Evolutionary conservation across 164 flowering plant species (phyloP), one percentile per base, ranked within the genome.

Genomic region (Warburgia ugandensis): DNA sequence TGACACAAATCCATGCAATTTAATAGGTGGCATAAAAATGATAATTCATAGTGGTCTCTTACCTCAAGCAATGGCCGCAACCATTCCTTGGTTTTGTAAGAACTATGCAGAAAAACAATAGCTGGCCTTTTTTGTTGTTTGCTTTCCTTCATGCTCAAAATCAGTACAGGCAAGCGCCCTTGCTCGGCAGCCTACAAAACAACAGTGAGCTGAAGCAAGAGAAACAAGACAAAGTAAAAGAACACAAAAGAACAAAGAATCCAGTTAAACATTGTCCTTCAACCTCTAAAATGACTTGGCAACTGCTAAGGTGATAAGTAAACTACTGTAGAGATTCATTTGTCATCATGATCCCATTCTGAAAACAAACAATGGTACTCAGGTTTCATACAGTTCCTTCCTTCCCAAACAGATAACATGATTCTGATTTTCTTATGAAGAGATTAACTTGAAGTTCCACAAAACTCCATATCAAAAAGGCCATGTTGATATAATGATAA

Each of bases 61-160:
- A 94, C 97, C 89, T 84, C 89, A 51, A 89, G 90, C 65, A 89
- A 71, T 14, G 99, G 99, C 36, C 96, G 68, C 46, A 89, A 41
- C 97, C 96, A 89, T 64, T 94, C 99, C 70, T 94, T 94, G 69
- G 78, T 66, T 60, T 81, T 86, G 48, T 81, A 50, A 20, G 97
- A 89, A 66, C 97, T 81, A 38, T 94, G 99, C 62, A 94, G 67
- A 62, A 89, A 77, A 19, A 89, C 97, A 65, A 89, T 39, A 40
- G 96, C 87, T 20, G 99, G 95, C 50, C 83, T 81, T 64, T 35
- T 86, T 23, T 61, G 59, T 22, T 48, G 45, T 32, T 31, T 52
- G 29, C 59, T 59, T 39, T 74, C 81, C 52, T 80, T 83, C 77
- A 81, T 48, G 56, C 84, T 86, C 71, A 94, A 53, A 31, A 94